Evolutionary conservation across 768 basidiomycete species (phyloP).

Genomic region (Mycena rosella): DNA sequence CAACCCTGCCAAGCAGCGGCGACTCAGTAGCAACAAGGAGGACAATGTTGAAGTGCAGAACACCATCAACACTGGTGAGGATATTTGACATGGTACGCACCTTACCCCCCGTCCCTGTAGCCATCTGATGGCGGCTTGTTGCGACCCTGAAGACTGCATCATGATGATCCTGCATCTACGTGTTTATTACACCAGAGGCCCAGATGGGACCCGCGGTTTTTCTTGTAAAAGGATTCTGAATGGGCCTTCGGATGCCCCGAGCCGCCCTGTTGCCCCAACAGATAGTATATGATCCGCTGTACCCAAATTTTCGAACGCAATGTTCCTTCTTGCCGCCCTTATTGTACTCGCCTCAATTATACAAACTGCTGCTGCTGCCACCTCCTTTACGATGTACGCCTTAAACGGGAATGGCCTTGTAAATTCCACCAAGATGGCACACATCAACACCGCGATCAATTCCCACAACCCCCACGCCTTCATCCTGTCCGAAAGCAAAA

Average conservation of each 20-base stretch:
- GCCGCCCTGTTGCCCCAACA: background rate
- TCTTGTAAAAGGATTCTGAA: background rate
- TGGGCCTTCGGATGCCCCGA: background rate
- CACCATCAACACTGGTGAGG: background rate
- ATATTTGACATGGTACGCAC: no score
- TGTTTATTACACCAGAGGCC: conserved; percentile 5
- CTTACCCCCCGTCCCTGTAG: background rate
- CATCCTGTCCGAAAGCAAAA: conserved; percentile 19
- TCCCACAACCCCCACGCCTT: conserved; percentile 2
- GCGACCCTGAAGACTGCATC: no score
- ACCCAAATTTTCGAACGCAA: background rate
- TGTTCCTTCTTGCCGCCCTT: background rate
- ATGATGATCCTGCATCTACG: no score
- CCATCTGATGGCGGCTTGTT: background rate
- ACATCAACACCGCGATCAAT: conserved; percentile 6
- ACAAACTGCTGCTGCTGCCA: background rate
- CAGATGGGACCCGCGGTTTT: conserved; percentile 23
- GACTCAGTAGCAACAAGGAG: background rate
- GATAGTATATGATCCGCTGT: background rate
- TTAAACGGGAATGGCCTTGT: conserved; percentile 19
- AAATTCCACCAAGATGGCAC: background rate
- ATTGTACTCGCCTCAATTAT: background rate
- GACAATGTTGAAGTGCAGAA: background rate
- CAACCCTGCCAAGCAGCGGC: no score
- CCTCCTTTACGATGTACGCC: background rate